Base-by-base conservation (phyloP, 352 stramenopile genomes). In the Globisporangium takayamanum region DNA sequence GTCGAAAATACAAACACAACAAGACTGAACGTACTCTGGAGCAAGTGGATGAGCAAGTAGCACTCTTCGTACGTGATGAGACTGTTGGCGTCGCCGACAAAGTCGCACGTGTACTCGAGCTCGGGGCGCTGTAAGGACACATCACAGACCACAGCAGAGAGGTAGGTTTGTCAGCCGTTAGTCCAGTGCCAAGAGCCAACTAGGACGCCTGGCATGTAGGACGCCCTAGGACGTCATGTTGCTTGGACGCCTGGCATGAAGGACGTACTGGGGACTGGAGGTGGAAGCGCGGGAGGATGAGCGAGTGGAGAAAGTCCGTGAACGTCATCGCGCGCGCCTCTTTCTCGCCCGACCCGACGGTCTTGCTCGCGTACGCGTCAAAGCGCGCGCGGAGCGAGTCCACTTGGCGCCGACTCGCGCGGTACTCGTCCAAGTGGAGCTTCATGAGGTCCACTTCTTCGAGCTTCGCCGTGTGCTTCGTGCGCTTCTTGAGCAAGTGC, bases 51-150 rank as follows among this genome's bases (percentile, higher is more conserved):
- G 33, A 92, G 76, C 56, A 90, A 60, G 59, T 87, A 88, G 67
- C 78, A 92, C 66, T 92, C 83, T 59, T 92, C 78, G 64, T 81
- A 91, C 50, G 77, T 86, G 58, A 92, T 88, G 41, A 92, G 71
- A 10, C 78, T 82, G 47, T 88, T 74, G 18, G 63, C 69, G 50
- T 92, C 68, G 30, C 83, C 83, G 48, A 88, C 70, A 69, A 91
- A 91, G 41, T 90, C 78, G 55, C 80, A 89, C 60, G 61, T 65
- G 61, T 90, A 88, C 63, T 72, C 62, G n/a, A 83, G 42, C 56
- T 83, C 69, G 22, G 72, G 60, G 5, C 70, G 69, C 83, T 92
- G 48, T 46, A 63, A 3, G 39, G 12, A 48, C 10, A 36, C 15
- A 60, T n/a, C 39, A 39, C 47, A 10, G 33, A 22, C 22, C 22